Percentiles rank a stretch among this genome's conserved stretches.
These are phyloP conservation scores for Epichloe gansuensis DNA, from an alignment of 2,329 filamentous ascomycete genomes.

Conservation along the genomic window DNA sequence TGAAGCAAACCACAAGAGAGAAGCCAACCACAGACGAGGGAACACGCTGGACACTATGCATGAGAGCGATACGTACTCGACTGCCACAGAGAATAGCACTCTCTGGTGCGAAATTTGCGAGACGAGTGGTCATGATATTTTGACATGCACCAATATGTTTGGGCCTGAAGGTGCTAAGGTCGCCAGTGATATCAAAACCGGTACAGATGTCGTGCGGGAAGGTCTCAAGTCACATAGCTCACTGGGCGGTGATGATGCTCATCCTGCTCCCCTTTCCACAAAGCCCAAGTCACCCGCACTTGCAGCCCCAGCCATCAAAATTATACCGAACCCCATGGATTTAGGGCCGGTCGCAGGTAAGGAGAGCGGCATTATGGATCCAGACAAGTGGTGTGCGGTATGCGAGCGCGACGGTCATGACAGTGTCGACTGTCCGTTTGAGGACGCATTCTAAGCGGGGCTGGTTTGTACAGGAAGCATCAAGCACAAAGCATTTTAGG, in stretches of 20 bases:
- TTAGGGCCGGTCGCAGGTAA: conserved; percentile 63
- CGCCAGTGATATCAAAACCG: conserved; percentile 17
- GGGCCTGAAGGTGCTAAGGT: conserved; percentile 30
- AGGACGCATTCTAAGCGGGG: conserved; percentile 52
- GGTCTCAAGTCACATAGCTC: conserved; percentile 28
- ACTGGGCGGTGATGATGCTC: conserved; percentile 27
- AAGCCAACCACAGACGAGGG: conserved; percentile 11
- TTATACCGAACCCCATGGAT: conserved; percentile 49
- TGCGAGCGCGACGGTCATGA: conserved; percentile 95
- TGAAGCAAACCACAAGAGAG: conserved; percentile 34
- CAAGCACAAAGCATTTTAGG: background rate
- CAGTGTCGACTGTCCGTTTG: conserved; percentile 87
- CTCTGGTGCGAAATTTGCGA: conserved; percentile 96
- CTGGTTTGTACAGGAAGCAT: background rate
- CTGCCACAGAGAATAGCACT: conserved; percentile 56
- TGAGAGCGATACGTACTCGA: conserved; percentile 57
- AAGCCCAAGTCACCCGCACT: conserved; percentile 30
- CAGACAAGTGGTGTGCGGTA: conserved; percentile 88
- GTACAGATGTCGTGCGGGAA: conserved; percentile 24
- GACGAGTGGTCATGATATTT: conserved; percentile 78
- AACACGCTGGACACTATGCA: conserved; percentile 54
- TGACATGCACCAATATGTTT: conserved; percentile 89
- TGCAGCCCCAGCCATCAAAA: conserved; percentile 29
- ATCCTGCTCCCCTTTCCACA: conserved; percentile 41
- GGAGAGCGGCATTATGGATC: conserved; percentile 64